Base-by-base conservation (phyloP, 257 asterid genomes). In the Rhazya stricta region DNA sequence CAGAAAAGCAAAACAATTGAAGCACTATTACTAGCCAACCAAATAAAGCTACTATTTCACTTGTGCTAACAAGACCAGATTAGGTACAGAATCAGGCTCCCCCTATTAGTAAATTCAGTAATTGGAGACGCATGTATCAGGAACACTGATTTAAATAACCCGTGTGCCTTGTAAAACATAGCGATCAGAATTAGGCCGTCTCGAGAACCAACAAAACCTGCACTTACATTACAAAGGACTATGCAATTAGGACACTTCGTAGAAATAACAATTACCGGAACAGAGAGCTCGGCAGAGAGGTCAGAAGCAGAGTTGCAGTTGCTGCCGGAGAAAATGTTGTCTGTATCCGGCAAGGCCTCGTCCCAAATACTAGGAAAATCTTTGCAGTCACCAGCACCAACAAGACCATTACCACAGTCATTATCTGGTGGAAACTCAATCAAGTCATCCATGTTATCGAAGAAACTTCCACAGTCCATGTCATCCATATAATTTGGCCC, bases 381-480 rank as follows among this genome's bases (percentile, higher is more conserved):
- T 74, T 78, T 86, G 75, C 88, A 77, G 27, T 89, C 94, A 60
- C 79, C 85, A 43, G 92, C 82, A 76, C 83, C 74, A 61, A 85
- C 71, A 69, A 87, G 83, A 58, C 83, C 89, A 23, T 54, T 57
- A 50, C 75, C 85, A 79, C 83, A 77, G 37, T 89, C 97, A 71
- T 79, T 89, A 51, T 89, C 97, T 0, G 88, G 81, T 10, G 99
- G 99, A 43, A 92, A 95, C 34, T 95, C 97, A 43, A 92, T 85
- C 79, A 95, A 85, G 78, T 95, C 99, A 72, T 95, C 99, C 62
- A 95, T 84, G 81, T 95, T 96, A 72, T 92, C 98, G 74, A 92
- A 92, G 81, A 89, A 92, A 92, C 85, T 91, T 12, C 86, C 91
- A 27, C 97, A 88, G 78, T 91, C 98, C 7, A 86, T 81, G 67